Conservation (phyloP, 352 stramenopile genomes). For the Pythium aristosporum region DNA sequence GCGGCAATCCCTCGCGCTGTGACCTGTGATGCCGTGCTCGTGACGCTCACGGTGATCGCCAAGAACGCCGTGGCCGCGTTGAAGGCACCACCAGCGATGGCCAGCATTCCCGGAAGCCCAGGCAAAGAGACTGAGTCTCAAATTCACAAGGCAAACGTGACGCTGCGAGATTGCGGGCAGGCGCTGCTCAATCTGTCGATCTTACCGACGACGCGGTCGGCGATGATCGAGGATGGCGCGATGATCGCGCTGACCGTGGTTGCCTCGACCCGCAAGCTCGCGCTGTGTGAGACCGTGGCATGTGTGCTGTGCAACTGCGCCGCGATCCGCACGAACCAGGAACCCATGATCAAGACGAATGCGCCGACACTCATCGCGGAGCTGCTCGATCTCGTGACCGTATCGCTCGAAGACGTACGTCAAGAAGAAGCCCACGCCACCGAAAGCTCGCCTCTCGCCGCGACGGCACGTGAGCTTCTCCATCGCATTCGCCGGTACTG, state of each 20-base stretch:
- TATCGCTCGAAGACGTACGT: conserved; percentile 13
- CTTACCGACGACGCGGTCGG: conserved; percentile 63
- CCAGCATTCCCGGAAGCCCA: neutral
- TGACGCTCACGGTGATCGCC: conserved; percentile 41
- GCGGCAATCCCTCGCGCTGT: conserved; percentile 66
- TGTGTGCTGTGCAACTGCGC: conserved; percentile 43
- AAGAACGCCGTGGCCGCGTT: conserved; percentile 31
- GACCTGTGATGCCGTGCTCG: conserved; percentile 68
- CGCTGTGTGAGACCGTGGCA: conserved; percentile 28
- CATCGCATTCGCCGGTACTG: conserved; percentile 42
- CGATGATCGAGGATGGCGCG: conserved; percentile 73
- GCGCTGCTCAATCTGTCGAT: conserved; percentile 81
- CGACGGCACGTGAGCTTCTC: conserved; percentile 7
- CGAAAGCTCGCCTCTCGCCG: neutral
- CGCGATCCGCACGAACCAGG: conserved; percentile 40
- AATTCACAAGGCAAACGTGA: neutral
- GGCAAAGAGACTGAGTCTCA: conserved; percentile 1
- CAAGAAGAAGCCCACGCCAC: conserved; percentile 15
- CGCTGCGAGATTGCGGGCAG: conserved; percentile 40
- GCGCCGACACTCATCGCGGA: conserved; percentile 29
- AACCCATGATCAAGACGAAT: conserved; percentile 39
- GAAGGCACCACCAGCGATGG: conserved; percentile 20
- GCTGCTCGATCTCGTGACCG: conserved; percentile 27
- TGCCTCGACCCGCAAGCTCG: conserved; percentile 25
- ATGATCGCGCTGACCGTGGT: conserved; percentile 58